Percentiles rank a stretch among this genome's conserved stretches.
Conservation (phyloP, 345 rosid genomes). For the Salix brachista region DNA sequence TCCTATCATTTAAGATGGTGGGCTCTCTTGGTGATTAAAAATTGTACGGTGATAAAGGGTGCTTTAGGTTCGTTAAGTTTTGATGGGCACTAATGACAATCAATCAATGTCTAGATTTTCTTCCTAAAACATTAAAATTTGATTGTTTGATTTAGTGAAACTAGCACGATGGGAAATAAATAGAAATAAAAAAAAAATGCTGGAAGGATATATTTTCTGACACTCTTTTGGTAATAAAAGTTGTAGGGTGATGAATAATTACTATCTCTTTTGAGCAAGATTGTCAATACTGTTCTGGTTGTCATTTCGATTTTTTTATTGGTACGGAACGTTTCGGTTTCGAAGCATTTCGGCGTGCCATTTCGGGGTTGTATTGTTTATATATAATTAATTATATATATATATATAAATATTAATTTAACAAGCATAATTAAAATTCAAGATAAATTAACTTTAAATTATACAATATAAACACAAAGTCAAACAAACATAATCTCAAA, state of each 20-base stretch:
- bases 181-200: neutral
- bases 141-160: neutral
- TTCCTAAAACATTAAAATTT: neutral
- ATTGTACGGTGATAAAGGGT: slow-evolving; percentile 1
- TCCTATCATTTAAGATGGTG: neutral
- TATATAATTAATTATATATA: too few species aligned
- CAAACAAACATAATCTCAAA: too few species aligned
- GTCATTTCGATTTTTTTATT: too few species aligned
- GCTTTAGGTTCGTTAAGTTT: neutral
- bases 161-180: neutral
- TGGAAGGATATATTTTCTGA: neutral
- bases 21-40: neutral
- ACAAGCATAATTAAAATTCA: too few species aligned
- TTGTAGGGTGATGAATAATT: neutral
- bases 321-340: too few species aligned
- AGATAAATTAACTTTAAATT: too few species aligned
- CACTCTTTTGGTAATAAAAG: neutral
- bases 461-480: too few species aligned
- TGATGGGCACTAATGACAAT: neutral
- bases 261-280: too few species aligned
- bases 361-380: too few species aligned
- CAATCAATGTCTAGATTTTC: neutral
- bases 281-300: too few species aligned
- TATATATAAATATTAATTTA: too few species aligned
- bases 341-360: too few species aligned